phyloP scores from a whole-genome alignment of 768 basidiomycete species.

The Rhodotorula diobovata region DNA sequence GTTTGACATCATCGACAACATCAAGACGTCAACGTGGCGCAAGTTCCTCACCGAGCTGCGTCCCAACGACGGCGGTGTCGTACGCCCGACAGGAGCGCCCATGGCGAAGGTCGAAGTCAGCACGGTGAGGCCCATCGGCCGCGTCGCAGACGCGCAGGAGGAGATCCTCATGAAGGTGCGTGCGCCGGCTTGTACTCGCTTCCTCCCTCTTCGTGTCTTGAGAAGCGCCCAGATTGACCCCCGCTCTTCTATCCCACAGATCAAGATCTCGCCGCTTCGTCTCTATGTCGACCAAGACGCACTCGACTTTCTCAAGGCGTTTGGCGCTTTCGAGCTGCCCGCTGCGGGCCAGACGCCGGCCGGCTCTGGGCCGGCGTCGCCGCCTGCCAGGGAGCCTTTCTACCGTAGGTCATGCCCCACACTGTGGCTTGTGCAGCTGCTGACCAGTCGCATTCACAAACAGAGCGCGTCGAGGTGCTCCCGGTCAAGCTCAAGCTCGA shows the following conservation, averaged over 20 bases:
- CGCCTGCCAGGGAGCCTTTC: conserved; percentile 60
- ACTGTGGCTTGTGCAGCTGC: neutral
- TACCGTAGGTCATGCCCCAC: conserved; percentile 58
- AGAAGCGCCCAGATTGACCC: no score
- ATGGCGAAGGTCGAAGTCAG: conserved; percentile 86
- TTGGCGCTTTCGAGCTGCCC: conserved; percentile 76
- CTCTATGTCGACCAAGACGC: conserved; percentile 98
- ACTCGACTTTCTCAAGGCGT: conserved; percentile 92
- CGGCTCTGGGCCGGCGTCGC: conserved; percentile 13
- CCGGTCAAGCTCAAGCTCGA: conserved; percentile 93
- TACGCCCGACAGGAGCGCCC: conserved; percentile 82
- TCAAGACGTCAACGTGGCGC: conserved; percentile 97
- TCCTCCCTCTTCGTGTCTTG: neutral
- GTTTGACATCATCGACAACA: conserved; percentile 89
- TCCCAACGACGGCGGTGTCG: conserved; percentile 76
- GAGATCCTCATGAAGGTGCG: conserved; percentile 52
- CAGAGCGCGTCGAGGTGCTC: conserved; percentile 91
- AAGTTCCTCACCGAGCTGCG: conserved; percentile 87
- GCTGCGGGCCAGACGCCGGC: conserved; percentile 46
- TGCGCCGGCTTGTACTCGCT: neutral
- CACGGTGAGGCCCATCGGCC: conserved; percentile 59
- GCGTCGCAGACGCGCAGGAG: conserved; percentile 57
- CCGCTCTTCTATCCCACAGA: conserved; percentile 52
- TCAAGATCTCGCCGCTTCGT: conserved; percentile 81
- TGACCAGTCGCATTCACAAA: neutral